These are phyloP conservation scores for Fusarium redolens DNA, from an alignment of 2,329 filamentous ascomycete genomes.

Conservation along the genomic window DNA sequence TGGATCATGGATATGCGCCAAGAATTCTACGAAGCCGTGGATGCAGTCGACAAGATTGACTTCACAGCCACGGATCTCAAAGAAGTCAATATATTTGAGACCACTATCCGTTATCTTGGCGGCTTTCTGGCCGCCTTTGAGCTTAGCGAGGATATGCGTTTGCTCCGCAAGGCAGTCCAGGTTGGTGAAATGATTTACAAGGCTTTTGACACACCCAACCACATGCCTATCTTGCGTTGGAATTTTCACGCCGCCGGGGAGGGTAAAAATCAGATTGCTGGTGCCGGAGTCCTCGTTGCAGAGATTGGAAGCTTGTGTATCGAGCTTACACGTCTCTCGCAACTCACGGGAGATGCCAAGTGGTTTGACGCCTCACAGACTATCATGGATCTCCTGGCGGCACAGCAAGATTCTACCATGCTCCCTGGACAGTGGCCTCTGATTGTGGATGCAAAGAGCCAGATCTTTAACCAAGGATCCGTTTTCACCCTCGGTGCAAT, in stretches of 20 bases:
- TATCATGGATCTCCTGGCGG: constrained; percentile 74
- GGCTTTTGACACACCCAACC: constrained; percentile 75
- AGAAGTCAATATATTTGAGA: constrained; percentile 75
- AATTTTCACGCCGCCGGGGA: constrained; percentile 55
- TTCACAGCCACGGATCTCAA: constrained; percentile 63
- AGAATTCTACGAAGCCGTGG: constrained; percentile 73
- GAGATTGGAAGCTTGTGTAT: constrained; percentile 73
- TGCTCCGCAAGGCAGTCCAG: constrained; percentile 72
- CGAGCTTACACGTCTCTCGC: constrained; percentile 78
- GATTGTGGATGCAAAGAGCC: constrained; percentile 38
- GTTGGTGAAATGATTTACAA: constrained; percentile 73
- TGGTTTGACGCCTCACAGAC: constrained; percentile 79
- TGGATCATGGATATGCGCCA: constrained; percentile 77
- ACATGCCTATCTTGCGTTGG: constrained; percentile 68
- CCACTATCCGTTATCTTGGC: constrained; percentile 77
- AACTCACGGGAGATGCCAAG: constrained; percentile 77
- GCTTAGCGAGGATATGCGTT: constrained; percentile 65
- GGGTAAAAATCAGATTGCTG: constrained; percentile 43
- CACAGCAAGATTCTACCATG: constrained; percentile 71
- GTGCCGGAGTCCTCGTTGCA: constrained; percentile 56
- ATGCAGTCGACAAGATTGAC: constrained; percentile 68
- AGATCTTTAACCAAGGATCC: constrained; percentile 38
- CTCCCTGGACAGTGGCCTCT: constrained; percentile 80
- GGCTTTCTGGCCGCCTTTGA: constrained; percentile 78
- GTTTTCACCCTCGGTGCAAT: constrained; percentile 63